These are phyloP conservation scores for Pestalotiopsis sp. DNA, from an alignment of 2,329 filamentous ascomycete species.

Conservation along the genomic window DNA sequence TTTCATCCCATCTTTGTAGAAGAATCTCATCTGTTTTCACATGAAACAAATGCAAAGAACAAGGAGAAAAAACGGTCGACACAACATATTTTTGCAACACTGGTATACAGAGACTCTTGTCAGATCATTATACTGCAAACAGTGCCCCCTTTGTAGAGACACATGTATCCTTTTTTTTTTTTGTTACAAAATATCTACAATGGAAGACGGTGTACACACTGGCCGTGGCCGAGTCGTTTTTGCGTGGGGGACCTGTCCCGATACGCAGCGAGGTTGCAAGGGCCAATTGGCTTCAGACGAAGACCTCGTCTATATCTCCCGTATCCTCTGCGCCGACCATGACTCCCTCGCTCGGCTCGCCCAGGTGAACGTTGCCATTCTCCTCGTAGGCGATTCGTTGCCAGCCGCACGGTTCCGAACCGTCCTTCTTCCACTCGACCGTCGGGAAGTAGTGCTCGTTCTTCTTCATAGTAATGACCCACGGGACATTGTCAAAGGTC, in stretches of 20 bases:
- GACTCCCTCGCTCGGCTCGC: slow-evolving; percentile 57
- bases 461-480: slow-evolving; percentile 99
- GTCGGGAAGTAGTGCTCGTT: slow-evolving; percentile 93
- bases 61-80: too few species aligned
- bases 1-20: too few species aligned
- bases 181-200: not conserved
- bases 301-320: slow-evolving; percentile 41
- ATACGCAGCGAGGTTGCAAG: not conserved
- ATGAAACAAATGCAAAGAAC: too few species aligned
- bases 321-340: slow-evolving; percentile 39
- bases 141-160: not conserved
- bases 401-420: slow-evolving; percentile 62
- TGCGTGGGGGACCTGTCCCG: not conserved
- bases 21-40: too few species aligned
- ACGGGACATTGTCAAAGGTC: slow-evolving; percentile 97
- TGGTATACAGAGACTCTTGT: too few species aligned
- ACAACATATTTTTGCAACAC: too few species aligned
- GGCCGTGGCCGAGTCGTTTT: not conserved
- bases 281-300: not conserved
- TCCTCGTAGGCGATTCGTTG: slow-evolving; percentile 64
- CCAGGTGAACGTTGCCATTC: slow-evolving; percentile 49
- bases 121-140: not conserved
- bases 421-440: slow-evolving; percentile 70
- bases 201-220: not conserved
- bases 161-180: not conserved